Evolutionary conservation across 164 flowering plant species (phyloP), one percentile per base, ranked within the genome.

Genomic region (Vitis rotundifolia): DNA sequence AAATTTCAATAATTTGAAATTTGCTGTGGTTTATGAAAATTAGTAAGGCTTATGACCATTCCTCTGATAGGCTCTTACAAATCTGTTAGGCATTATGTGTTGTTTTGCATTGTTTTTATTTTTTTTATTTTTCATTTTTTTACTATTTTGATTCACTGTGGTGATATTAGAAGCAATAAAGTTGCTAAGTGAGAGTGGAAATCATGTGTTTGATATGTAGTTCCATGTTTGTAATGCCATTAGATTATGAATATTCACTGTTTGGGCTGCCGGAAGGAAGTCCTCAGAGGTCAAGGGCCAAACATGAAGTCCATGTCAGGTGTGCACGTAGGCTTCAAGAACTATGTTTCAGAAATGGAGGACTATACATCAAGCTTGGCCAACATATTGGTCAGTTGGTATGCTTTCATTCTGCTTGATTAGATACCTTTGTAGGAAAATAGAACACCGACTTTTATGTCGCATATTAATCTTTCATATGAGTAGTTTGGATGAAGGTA

Each of bases 321-420:
- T 82, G 87, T 68, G 98, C 99, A 5, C 83, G 19, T 50, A 91
- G 81, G 73, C 93, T 95, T 77, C 89, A 81, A 68, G 98, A 95
- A 48, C 70, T 95, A 53, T 95, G 97, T 77, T 95, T 93, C 71
- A 88, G 64, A 77, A 95, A 95, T 85, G 99, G 99, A 66, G 99
- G 99, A 71, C 88, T 95, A 51, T 95, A 95, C 73, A 95, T 95
- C 68, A 95, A 95, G 82, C 92, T 95, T 69, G 99, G 99, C 56
- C 99, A 95, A 69, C 98, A 95, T 75, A 69, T 95, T 68, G 80
- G 97, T 69, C 99, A 95, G 77, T 75, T 95, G 94, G 99, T 95
- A 88, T 78, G 85, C 67, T 60, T 50, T 75, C 44, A 2, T 9
- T 68, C 11, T 47, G n/a, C 61, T 50, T 67, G 15, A 2, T 67